A percentile compares a stretch with the other conserved stretches of the same genome.
phyloP scores from a whole-genome alignment of 2,329 filamentous ascomycete genomes.

The Rhexocercosporidium sp. region DNA sequence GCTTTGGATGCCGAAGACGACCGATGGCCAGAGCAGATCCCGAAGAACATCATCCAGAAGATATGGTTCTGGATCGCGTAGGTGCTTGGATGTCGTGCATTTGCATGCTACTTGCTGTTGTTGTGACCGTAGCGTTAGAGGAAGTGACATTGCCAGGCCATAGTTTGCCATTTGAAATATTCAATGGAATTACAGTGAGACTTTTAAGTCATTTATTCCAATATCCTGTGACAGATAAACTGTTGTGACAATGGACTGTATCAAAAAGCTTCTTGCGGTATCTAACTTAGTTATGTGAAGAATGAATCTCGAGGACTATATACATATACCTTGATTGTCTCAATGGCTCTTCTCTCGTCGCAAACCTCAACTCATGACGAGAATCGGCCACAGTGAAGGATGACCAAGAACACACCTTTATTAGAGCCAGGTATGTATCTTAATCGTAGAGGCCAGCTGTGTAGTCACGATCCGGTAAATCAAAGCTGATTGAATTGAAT shows the following conservation, averaged over 20 bases:
- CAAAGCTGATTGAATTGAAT: no score
- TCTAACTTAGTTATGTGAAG: no score
- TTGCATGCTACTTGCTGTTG: not conserved
- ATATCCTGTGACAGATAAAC: not conserved
- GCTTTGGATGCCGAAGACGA: constrained; percentile 51
- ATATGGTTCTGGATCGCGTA: constrained; percentile 54
- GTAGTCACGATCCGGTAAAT: no score
- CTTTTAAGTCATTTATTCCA: not conserved
- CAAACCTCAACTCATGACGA: no score
- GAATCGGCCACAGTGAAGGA: no score
- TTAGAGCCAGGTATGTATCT: no score
- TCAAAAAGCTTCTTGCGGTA: not conserved
- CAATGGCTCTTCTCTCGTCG: no score
- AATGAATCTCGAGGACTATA: no score
- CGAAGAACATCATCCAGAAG: constrained; percentile 49
- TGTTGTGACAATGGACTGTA: not conserved
- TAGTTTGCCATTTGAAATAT: not conserved
- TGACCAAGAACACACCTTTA: no score
- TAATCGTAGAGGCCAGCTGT: no score
- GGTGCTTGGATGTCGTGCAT: constrained; percentile 4
- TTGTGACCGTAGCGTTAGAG: not conserved
- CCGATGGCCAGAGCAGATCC: constrained; percentile 46
- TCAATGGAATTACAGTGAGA: not conserved
- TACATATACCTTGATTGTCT: no score
- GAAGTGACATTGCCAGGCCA: not conserved